phyloP scores from a whole-genome alignment of 2,329 filamentous ascomycete genomes.

The Chalara sp. region DNA sequence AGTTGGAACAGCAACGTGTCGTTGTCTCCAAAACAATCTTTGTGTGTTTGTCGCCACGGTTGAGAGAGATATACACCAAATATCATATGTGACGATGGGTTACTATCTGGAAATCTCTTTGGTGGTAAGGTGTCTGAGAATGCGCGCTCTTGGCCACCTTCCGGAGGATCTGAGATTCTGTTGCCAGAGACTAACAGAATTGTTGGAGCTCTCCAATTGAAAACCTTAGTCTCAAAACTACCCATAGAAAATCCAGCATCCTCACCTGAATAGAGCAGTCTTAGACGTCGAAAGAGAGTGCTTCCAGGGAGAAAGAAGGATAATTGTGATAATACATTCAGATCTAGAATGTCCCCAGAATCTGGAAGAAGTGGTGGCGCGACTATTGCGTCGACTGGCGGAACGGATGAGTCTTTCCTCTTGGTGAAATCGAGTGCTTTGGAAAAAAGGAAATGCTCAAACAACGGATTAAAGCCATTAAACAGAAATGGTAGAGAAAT shows the following conservation, averaged over 20 bases:
- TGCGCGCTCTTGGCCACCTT: slow-evolving; percentile 43
- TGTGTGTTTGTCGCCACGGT: slow-evolving; percentile 64
- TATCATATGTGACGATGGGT: slow-evolving; percentile 45
- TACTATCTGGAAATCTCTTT: slow-evolving; percentile 49
- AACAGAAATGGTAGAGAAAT: slow-evolving; percentile 60
- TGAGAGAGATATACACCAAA: slow-evolving; percentile 62
- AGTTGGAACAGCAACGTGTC: slow-evolving; percentile 65
- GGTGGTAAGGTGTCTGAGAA: slow-evolving; percentile 59
- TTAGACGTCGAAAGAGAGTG: slow-evolving; percentile 57
- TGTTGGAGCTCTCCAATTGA: slow-evolving; percentile 72
- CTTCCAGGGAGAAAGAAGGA: slow-evolving; percentile 65
- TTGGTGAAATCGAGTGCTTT: slow-evolving; percentile 58
- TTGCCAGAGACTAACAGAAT: slow-evolving; percentile 64
- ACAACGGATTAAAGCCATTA: slow-evolving; percentile 58
- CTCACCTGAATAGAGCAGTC: slow-evolving; percentile 63
- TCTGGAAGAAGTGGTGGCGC: slow-evolving; percentile 40
- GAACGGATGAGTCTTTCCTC: slow-evolving; percentile 20
- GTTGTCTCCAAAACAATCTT: slow-evolving; percentile 59
- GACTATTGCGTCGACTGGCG: slow-evolving; percentile 11
- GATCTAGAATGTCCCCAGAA: slow-evolving; percentile 55
- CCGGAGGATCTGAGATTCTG: slow-evolving; percentile 43
- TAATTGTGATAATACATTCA: slow-evolving; percentile 60
- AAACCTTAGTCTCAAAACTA: slow-evolving; percentile 66
- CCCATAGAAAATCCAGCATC: slow-evolving; percentile 72
- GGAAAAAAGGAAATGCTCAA: slow-evolving; percentile 71